Percentiles rank a stretch among this genome's conserved stretches.
These are phyloP conservation scores for Spathaspora girioi DNA, from an alignment of 805 yeast genomes.

Conservation along the genomic window DNA sequence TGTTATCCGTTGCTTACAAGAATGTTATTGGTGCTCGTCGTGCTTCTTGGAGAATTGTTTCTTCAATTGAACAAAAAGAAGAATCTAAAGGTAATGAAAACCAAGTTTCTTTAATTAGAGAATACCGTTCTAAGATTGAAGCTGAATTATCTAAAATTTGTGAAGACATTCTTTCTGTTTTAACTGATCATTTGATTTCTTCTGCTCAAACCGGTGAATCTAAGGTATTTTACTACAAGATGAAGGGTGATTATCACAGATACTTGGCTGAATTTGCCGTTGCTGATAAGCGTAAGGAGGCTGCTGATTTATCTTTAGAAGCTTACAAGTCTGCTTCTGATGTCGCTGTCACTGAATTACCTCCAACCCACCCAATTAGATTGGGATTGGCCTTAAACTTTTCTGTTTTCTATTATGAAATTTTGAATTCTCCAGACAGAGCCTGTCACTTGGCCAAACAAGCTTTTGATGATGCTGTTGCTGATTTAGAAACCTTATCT, in stretches of 20 bases:
- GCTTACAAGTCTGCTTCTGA: constrained; percentile 95
- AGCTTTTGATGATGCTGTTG: constrained; percentile 98
- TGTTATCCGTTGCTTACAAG: constrained; percentile 95
- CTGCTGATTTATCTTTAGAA: constrained; percentile 88
- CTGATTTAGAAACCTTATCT: constrained; percentile 94
- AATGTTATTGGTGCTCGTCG: constrained; percentile 99
- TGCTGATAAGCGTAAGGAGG: constrained; percentile 86
- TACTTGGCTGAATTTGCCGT: constrained; percentile 95
- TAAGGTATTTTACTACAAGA: constrained; percentile 95
- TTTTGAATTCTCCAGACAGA: constrained; percentile 95
- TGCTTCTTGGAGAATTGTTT: constrained; percentile 98
- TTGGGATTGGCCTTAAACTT: constrained; percentile 96
- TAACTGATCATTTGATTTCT: constrained; percentile 87
- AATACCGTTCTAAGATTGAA: constrained; percentile 93
- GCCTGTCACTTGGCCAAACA: constrained; percentile 99
- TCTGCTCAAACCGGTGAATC: constrained; percentile 96
- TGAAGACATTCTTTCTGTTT: constrained; percentile 86
- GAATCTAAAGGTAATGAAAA: constrained; percentile 92
- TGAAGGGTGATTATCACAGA: constrained; percentile 99
- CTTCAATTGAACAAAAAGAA: constrained; percentile 97
- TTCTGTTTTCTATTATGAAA: constrained; percentile 97
- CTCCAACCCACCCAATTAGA: constrained; percentile 98
- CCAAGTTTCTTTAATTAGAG: constrained; percentile 87
- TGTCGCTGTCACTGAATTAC: constrained; percentile 93
- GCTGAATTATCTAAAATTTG: constrained; percentile 88